Base-by-base conservation (phyloP, 75 land plant genomes). In the Pseudotsuga menziesii region DNA sequence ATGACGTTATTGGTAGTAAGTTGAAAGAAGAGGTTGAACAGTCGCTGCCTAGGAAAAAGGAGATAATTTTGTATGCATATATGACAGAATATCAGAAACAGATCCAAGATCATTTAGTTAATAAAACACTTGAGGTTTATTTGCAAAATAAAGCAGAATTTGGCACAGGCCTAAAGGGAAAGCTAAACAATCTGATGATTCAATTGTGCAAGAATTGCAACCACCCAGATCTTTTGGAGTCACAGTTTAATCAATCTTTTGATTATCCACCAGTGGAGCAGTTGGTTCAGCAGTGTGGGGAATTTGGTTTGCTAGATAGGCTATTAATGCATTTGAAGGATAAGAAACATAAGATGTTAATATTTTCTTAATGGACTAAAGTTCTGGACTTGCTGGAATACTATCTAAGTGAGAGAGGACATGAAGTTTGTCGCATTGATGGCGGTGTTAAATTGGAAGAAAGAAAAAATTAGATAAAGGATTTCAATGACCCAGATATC, bases 311-410 rank as follows among this genome's bases (percentile, higher is more conserved):
- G 75, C 81, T 96, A 54, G 96, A 96, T n/a, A 82, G 94, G 63
- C 76, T 96, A 19, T 57, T 86, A 26, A 26, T 36, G 22, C 82
- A 80, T 12, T 56, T 86, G 66, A 80, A 66, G 36, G 73, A 55
- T 17, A 35, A 77, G 23, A 82, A 82, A 22, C 88, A 86, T 76
- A 86, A 83, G 98, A 91, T 93, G 39, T 80, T 96, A 4, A 84
- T 96, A 26, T 96, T 96, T 79, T 91, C 97, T 25, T 97, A 96
- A 78, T 88, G 86, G 90, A 93, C 97, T 23, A 93, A 85, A 77
- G 72, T 96, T 44, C 76, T 96, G 75, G 94, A 96, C 81, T 80
- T 96, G 44, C 80, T 96, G 57, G 93, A 96, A 32, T 96, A 93
- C 80, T 96, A 88, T 74, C 77, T 96, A 41, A 74, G 76, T 70